A percentile compares a stretch with the other conserved stretches of the same genome.
These are phyloP conservation scores for Podospora sp. DNA, from an alignment of 495 filamentous ascomycete genomes.

Conservation along the genomic window DNA sequence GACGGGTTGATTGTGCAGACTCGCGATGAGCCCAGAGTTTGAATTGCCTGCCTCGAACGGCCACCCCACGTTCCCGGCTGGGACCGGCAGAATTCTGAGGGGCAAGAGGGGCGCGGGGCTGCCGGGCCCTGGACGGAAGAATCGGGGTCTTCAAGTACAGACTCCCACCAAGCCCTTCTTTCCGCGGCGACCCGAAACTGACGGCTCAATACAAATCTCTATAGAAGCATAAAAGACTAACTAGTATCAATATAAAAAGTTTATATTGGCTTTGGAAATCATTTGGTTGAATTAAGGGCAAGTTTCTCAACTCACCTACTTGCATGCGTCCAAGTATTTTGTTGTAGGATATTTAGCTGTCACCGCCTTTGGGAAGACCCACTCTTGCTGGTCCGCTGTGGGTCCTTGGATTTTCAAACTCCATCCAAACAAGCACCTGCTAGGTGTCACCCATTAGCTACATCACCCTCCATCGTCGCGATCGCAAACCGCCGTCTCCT, in stretches of 20 bases:
- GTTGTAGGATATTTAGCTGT: background rate
- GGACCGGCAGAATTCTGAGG: constrained; percentile 40
- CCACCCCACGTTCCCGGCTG: constrained; percentile 38
- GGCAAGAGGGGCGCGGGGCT: constrained; percentile 22
- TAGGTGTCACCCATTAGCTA: background rate
- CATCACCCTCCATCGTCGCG: constrained; percentile 12
- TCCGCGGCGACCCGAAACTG: no score
- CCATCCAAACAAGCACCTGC: constrained; percentile 1
- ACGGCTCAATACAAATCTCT: no score
- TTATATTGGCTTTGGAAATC: background rate
- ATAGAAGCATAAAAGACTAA: no score
- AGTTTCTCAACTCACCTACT: background rate
- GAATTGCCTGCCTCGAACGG: constrained; percentile 9
- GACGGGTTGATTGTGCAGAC: background rate
- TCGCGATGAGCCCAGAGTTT: constrained; percentile 8
- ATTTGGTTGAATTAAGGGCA: background rate
- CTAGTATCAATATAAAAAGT: no score
- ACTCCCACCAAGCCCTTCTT: no score
- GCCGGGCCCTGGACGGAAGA: background rate
- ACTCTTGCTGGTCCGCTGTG: background rate
- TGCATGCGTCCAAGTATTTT: background rate
- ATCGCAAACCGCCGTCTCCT: background rate
- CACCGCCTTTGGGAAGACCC: background rate
- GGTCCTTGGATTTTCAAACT: constrained; percentile 10
- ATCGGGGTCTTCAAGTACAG: background rate